Percentiles rank a stretch among this genome's conserved stretches.
Conservation (phyloP, 148 eudicot species). For the Drosera capensis region DNA sequence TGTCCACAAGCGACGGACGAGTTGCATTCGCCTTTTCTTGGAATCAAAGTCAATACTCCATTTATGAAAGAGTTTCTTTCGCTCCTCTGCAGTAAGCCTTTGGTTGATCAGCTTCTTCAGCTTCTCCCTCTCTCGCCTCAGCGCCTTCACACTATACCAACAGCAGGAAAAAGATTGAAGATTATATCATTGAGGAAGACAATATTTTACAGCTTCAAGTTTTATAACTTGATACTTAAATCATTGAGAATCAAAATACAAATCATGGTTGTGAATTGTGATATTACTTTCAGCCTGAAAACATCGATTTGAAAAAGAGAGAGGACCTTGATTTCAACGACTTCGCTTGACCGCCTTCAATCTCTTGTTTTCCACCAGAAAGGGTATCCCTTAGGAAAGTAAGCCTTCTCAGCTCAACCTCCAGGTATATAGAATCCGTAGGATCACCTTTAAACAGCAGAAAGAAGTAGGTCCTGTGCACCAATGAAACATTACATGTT, state of each 20-base stretch:
- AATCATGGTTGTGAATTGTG: not conserved
- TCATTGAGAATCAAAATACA: too few species aligned
- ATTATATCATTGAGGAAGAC: not conserved
- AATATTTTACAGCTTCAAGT: too few species aligned
- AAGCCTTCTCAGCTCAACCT: constrained; percentile 85
- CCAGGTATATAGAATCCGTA: constrained; percentile 86
- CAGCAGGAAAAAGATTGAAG: constrained; percentile 1
- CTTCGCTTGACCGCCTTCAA: constrained; percentile 41
- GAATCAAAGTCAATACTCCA: constrained; percentile 52
- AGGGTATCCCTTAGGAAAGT: constrained; percentile 69
- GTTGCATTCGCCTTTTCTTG: constrained; percentile 55
- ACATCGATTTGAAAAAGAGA: not conserved
- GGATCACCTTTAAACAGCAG: constrained; percentile 73
- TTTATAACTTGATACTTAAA: too few species aligned
- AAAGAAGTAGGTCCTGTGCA: constrained; percentile 91
- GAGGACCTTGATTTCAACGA: constrained; percentile 60
- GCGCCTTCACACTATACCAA: constrained; percentile 49
- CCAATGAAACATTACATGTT: constrained; percentile 59
- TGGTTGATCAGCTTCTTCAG: constrained; percentile 53
- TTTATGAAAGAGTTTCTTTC: constrained; percentile 43
- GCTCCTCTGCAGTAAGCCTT: constrained; percentile 45
- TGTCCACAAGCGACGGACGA: constrained; percentile 49
- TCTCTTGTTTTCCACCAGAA: constrained; percentile 25
- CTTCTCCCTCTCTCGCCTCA: constrained; percentile 51
- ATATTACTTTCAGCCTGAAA: not conserved